These are phyloP conservation scores for Agastache rugosa DNA, from an alignment of 257 asterid species.

Conservation along the genomic window DNA sequence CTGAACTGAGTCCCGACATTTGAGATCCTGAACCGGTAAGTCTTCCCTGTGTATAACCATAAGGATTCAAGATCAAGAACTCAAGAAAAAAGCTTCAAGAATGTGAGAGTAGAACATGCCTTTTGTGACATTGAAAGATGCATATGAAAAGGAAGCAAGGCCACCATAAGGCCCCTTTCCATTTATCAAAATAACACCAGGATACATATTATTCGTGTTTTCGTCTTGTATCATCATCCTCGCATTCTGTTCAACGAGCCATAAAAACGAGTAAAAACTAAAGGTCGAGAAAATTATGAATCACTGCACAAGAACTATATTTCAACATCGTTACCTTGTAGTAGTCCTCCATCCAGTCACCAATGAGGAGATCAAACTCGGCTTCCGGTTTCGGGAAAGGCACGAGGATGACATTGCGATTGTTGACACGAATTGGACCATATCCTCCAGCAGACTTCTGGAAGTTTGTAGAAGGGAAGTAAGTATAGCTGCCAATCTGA, in stretches of 20 bases:
- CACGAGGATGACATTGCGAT: constrained; percentile 52
- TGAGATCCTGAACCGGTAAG: constrained; percentile 53
- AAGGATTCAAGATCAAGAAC: not conserved
- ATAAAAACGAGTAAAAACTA: not conserved
- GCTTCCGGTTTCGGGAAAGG: constrained; percentile 67
- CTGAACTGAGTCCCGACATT: constrained; percentile 53
- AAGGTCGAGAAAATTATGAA: not conserved
- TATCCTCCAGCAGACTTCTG: constrained; percentile 73
- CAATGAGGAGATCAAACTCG: constrained; percentile 68
- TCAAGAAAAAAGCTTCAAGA: not conserved
- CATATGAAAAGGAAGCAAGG: constrained; percentile 30
- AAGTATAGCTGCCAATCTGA: constrained; percentile 66
- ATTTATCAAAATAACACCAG: constrained; percentile 44
- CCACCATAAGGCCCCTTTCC: constrained; percentile 46
- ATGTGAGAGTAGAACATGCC: constrained; percentile 23
- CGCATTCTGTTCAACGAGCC: constrained; percentile 31
- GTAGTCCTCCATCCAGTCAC: constrained; percentile 51
- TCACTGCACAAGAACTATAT: not conserved
- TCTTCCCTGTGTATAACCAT: constrained; percentile 45
- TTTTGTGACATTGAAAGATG: constrained; percentile 42
- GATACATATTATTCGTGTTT: constrained; percentile 3
- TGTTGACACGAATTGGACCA: constrained; percentile 69
- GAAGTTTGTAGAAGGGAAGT: constrained; percentile 61
- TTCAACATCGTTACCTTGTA: constrained; percentile 38
- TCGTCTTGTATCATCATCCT: constrained; percentile 31